Percentiles rank a stretch among this genome's conserved stretches.
phyloP scores from a whole-genome alignment of 257 asterid genomes.

The Nicotiana tomentosiformis region DNA sequence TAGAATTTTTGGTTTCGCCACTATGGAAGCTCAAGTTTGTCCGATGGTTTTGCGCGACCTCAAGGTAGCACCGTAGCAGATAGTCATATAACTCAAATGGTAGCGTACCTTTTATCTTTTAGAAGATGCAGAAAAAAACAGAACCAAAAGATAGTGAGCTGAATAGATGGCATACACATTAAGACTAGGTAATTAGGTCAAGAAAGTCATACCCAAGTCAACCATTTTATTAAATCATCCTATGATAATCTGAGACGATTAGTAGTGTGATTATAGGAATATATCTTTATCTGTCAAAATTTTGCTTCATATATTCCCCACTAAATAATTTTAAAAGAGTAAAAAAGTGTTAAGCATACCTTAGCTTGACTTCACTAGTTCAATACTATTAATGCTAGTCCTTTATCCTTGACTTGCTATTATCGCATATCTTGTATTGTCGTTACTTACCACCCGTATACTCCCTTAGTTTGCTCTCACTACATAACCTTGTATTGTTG shows the following conservation, averaged over 20 bases:
- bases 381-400: too few relatives aligned
- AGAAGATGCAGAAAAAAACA: background rate
- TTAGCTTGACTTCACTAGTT: too few relatives aligned
- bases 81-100: background rate
- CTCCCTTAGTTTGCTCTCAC: too few relatives aligned
- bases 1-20: background rate
- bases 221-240: too few relatives aligned
- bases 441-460: too few relatives aligned
- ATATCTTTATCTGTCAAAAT: background rate
- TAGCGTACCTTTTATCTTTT: background rate
- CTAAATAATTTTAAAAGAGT: background rate
- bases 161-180: too few relatives aligned
- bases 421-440: too few relatives aligned
- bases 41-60: background rate
- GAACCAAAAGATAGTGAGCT: background rate
- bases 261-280: background rate
- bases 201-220: too few relatives aligned
- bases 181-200: too few relatives aligned
- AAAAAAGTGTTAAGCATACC: background rate
- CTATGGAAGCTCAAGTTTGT: background rate
- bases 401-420: too few relatives aligned
- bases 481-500: background rate
- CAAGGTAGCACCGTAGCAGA: background rate
- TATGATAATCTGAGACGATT: too few relatives aligned
- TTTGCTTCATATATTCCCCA: background rate